These are phyloP conservation scores for Asterochloris erici DNA, from an alignment of 139 green algal genomes.

Conservation along the genomic window DNA sequence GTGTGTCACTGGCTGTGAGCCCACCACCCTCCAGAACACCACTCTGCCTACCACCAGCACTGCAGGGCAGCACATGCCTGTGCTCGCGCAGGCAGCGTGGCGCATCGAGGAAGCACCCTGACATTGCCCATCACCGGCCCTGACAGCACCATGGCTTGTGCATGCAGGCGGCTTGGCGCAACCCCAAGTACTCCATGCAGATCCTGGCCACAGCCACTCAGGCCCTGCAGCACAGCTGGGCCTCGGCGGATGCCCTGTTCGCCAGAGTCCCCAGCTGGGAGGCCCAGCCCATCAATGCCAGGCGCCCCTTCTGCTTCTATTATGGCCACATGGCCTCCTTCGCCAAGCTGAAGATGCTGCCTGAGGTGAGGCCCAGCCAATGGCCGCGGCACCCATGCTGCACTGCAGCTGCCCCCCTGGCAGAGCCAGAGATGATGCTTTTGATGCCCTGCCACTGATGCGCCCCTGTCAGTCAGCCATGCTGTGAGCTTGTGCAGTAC, in stretches of 20 bases:
- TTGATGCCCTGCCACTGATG: background rate
- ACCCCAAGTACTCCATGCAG: slow-evolving; percentile 36
- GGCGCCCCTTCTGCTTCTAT: slow-evolving; percentile 52
- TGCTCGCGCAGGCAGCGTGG: background rate
- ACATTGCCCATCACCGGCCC: no score
- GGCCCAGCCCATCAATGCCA: slow-evolving; percentile 50
- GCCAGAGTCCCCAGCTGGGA: slow-evolving; percentile 39
- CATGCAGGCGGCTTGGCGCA: slow-evolving; percentile 28
- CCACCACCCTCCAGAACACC: no score
- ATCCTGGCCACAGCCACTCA: slow-evolving; percentile 38
- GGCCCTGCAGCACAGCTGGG: slow-evolving; percentile 43
- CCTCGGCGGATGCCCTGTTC: slow-evolving; percentile 54
- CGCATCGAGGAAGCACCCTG: background rate
- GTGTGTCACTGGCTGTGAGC: no score
- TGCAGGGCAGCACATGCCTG: background rate
- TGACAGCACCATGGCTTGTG: background rate
- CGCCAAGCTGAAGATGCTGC: slow-evolving; percentile 30
- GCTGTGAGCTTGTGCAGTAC: no score
- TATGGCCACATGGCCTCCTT: slow-evolving; percentile 41
- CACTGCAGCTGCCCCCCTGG: background rate
- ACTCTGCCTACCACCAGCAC: no score
- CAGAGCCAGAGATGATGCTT: background rate
- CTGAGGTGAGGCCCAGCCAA: background rate
- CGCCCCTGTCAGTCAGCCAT: background rate
- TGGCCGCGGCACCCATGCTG: background rate